Base-by-base conservation (phyloP, 176 grass and related monocot genomes). In the Juncus effusus region DNA sequence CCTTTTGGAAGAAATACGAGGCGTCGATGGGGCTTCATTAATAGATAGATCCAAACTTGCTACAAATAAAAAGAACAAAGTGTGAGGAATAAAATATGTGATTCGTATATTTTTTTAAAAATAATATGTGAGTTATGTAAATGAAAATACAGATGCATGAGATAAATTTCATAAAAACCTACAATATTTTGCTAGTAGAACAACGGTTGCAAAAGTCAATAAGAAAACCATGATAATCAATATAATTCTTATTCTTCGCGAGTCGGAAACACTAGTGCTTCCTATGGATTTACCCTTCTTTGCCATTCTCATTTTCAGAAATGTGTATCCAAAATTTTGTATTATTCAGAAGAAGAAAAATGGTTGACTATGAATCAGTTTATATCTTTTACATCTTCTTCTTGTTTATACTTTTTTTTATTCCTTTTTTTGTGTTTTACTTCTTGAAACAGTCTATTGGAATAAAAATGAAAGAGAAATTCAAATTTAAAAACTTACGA, bases 401-500 rank as follows among this genome's bases (percentile, higher is more conserved):
- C 19, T 28, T 28, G 19, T 28, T 28, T 28, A 28, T 28, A 28
- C 19, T 28, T 28, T 47, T 45, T 47, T 47, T 47, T 9, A 47
- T 47, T 47, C 44, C 9, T 47, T 6, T 47, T 47, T 47, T 47
- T 6, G 9, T 47, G 6, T 47, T 6, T 0, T 47, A 5, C 4
- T 47, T 47, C 44, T 6, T 47, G 44, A 47, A 5, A 47, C 9
- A 47, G 44, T 47, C 44, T 5, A 1, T 47, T 6, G 4, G 4
- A 57, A 12, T 57, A 16, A 57, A 57, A 57, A 57, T 13, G 4
- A 13, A 16, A 57, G 9, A 57, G n/a, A 57, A 5, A 57, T 9
- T 52, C 4, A 11, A 3, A 67, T 2, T 5, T 52, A 55, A 40
- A 7, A 15, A 74, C 78, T 59, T 67, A 90, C 93, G 5, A 7